These are phyloP conservation scores for Taphrina pruni DNA, from an alignment of 1,139 yeast genomes.

Conservation along the genomic window DNA sequence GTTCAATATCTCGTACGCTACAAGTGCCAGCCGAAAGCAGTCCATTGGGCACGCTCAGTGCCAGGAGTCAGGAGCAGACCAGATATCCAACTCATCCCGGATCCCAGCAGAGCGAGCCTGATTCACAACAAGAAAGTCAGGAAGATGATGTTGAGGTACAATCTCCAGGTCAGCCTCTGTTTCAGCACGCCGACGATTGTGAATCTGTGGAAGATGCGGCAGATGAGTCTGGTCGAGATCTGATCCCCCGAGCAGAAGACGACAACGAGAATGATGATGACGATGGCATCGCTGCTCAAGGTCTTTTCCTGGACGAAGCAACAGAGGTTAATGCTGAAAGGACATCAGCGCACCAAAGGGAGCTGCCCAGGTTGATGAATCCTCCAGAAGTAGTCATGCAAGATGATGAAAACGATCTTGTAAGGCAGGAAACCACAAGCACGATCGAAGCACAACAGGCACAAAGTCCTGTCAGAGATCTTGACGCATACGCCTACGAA, in stretches of 20 bases:
- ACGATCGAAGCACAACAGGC: not conserved
- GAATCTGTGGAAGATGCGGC: conserved; percentile 1
- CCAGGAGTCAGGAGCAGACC: not conserved
- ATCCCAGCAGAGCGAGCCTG: not conserved
- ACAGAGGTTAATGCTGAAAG: not conserved
- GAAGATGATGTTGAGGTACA: not conserved
- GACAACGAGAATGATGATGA: not conserved
- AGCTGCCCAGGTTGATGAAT: not conserved
- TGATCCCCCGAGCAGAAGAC: not conserved
- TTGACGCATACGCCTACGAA: not conserved
- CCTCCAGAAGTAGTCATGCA: not conserved
- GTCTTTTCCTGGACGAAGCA: not conserved
- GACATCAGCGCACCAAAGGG: not conserved
- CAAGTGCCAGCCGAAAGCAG: not conserved
- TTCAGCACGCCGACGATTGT: not conserved
- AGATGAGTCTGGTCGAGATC: not conserved
- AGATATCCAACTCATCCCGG: not conserved
- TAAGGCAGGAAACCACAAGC: not conserved
- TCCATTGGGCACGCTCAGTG: not conserved
- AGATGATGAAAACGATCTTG: not conserved
- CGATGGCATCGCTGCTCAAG: not conserved
- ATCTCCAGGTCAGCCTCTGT: not conserved
- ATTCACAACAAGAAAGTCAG: not conserved
- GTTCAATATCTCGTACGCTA: not conserved
- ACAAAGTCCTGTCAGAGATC: not conserved